Conservation (phyloP, 345 rosid genomes). For the Syzygium jambos region DNA sequence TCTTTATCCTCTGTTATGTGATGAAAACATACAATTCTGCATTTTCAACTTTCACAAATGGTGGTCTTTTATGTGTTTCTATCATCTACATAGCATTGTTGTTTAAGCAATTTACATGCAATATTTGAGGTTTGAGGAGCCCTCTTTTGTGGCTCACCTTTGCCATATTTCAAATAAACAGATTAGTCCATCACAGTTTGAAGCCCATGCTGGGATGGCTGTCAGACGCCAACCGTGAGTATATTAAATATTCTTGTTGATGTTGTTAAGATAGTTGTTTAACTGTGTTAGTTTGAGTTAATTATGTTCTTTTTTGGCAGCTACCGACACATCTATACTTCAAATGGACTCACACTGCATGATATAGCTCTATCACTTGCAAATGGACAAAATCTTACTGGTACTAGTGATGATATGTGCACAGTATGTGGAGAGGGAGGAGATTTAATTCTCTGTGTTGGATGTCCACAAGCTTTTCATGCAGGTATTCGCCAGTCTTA, state of each 20-base stretch:
- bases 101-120: neutral
- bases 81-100: neutral
- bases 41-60: neutral
- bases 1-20: neutral
- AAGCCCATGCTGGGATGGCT: slow-evolving; percentile 99
- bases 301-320: slow-evolving; percentile 27
- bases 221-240: slow-evolving; percentile 99
- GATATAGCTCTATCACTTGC: slow-evolving; percentile 84
- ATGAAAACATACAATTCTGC: neutral
- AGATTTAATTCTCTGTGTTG: slow-evolving; percentile 59
- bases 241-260: slow-evolving; percentile 1
- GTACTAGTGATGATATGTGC: slow-evolving; percentile 84
- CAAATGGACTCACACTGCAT: slow-evolving; percentile 82
- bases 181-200: slow-evolving; percentile 99
- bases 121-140: neutral
- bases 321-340: slow-evolving; percentile 81
- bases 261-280: neutral
- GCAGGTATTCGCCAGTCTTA: slow-evolving; percentile 22
- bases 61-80: neutral
- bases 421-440: slow-evolving; percentile 84
- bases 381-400: slow-evolving; percentile 66
- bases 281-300: neutral
- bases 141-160: neutral
- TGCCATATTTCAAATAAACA: slow-evolving; percentile 16
- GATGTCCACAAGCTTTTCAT: slow-evolving; percentile 92